A percentile compares a stretch with the other conserved stretches of the same genome.
phyloP scores from a whole-genome alignment of 805 yeast species.

The Ogataea henricii region DNA sequence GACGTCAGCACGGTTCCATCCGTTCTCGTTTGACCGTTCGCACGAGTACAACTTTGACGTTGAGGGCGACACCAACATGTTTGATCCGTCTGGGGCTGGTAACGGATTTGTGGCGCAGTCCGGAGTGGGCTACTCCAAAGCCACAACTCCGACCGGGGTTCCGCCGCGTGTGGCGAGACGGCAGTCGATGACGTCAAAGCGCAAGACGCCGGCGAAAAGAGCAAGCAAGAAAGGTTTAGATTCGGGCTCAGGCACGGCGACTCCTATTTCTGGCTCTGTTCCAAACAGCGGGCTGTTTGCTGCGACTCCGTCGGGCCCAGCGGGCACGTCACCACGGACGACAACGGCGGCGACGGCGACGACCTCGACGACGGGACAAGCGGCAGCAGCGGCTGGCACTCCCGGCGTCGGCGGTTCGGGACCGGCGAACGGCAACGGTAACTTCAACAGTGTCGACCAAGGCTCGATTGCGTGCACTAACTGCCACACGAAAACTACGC shows the following conservation, averaged over 20 bases:
- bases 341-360: constrained; percentile 11
- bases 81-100: constrained; percentile 17
- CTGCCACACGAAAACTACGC: constrained; percentile 91
- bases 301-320: constrained; percentile 10
- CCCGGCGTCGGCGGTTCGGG: too few relatives aligned
- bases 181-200: constrained; percentile 20
- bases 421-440: neutral
- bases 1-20: constrained; percentile 15
- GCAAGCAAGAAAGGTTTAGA: constrained; percentile 16
- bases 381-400: too few relatives aligned
- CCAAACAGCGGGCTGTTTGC: constrained; percentile 13
- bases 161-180: constrained; percentile 19
- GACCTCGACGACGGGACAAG: constrained; percentile 7
- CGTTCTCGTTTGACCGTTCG: constrained; percentile 15
- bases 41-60: constrained; percentile 27
- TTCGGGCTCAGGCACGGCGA: constrained; percentile 11
- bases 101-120: neutral
- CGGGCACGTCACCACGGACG: constrained; percentile 10
- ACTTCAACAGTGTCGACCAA: constrained; percentile 17
- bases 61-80: constrained; percentile 34
- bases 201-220: constrained; percentile 16
- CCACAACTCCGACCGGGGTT: constrained; percentile 2
- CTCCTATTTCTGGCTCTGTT: constrained; percentile 17
- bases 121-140: neutral
- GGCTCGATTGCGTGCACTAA: constrained; percentile 61